These are phyloP conservation scores for Thelonectria rubi DNA, from an alignment of 2,329 filamentous ascomycete species.

Conservation along the genomic window DNA sequence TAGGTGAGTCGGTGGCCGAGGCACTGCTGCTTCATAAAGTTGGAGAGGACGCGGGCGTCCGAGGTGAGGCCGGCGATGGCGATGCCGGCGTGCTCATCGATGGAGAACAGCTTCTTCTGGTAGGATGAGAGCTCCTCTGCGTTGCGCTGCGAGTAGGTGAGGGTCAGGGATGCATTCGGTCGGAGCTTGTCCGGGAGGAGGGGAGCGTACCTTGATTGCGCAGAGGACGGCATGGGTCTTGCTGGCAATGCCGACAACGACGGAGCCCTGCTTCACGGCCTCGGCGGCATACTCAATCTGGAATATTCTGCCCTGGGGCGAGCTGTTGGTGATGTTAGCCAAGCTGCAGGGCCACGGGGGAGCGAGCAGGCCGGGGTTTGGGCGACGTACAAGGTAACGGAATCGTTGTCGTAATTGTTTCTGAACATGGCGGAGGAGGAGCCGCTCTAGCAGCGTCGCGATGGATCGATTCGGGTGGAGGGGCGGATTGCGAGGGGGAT, in stretches of 20 bases:
- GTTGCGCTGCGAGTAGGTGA: constrained; percentile 74
- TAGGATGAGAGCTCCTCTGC: constrained; percentile 99
- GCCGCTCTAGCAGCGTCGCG: constrained; percentile 37
- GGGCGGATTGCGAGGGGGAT: constrained; percentile 13
- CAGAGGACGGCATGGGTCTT: constrained; percentile 97
- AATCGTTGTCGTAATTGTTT: constrained; percentile 99
- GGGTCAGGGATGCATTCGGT: constrained; percentile 21
- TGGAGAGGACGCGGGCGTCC: constrained; percentile 97
- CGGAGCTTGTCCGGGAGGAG: constrained; percentile 5
- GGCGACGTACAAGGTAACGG: constrained; percentile 90
- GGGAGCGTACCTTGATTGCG: constrained; percentile 82
- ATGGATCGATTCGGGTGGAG: constrained; percentile 18
- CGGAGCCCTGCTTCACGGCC: constrained; percentile 98
- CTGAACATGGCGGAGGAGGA: constrained; percentile 77
- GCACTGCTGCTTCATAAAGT: constrained; percentile 99
- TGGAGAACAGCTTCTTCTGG: constrained; percentile 98
- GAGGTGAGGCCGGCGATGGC: constrained; percentile 97
- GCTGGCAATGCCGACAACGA: constrained; percentile 95
- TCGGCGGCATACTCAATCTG: constrained; percentile 99
- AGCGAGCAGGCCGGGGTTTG: constrained; percentile 24
- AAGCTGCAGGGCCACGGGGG: constrained; percentile 26
- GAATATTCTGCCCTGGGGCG: constrained; percentile 98
- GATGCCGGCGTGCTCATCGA: constrained; percentile 95
- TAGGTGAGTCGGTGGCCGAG: constrained; percentile 95
- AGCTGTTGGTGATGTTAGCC: constrained; percentile 66